Conservation (phyloP, 371 early-diverging fungal species). For the Rhizopus sp. region DNA sequence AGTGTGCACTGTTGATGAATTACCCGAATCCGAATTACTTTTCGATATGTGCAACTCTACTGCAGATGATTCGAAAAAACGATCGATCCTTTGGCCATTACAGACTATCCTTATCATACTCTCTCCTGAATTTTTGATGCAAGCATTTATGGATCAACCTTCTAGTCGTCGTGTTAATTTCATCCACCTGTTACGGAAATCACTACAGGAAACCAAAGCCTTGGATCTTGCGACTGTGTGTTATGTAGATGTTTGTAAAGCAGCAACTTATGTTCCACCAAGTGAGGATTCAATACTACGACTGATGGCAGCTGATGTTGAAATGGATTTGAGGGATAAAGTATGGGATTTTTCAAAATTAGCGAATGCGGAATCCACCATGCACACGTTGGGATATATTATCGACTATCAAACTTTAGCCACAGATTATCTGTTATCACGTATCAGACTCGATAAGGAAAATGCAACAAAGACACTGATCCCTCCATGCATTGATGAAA, state of each 20-base stretch:
- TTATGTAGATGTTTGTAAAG: conserved; percentile 81
- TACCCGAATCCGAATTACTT: conserved; percentile 72
- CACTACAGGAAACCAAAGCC: conserved; percentile 57
- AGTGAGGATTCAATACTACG: conserved; percentile 66
- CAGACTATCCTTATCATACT: conserved; percentile 76
- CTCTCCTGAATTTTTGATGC: conserved; percentile 72
- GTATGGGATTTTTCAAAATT: conserved; percentile 67
- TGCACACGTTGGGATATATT: conserved; percentile 42
- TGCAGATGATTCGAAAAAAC: conserved; percentile 67
- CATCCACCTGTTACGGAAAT: conserved; percentile 65
- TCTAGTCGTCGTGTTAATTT: conserved; percentile 57
- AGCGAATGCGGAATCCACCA: conserved; percentile 39
- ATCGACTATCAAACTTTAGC: conserved; percentile 57
- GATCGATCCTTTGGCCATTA: conserved; percentile 79
- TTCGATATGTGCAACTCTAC: conserved; percentile 73
- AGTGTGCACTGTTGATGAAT: conserved; percentile 62
- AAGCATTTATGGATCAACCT: conserved; percentile 48
- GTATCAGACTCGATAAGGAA: conserved; percentile 70
- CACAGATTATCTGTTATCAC: conserved; percentile 71
- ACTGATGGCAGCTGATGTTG: conserved; percentile 70
- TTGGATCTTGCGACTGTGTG: conserved; percentile 75
- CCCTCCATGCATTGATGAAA: conserved; percentile 66
- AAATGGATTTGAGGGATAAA: conserved; percentile 72
- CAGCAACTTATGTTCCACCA: conserved; percentile 70
- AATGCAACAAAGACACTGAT: conserved; percentile 62